Percentiles rank a stretch among this genome's conserved stretches.
These are phyloP conservation scores for Babesia divergens DNA, from an alignment of 169 alveolate species.

Conservation along the genomic window DNA sequence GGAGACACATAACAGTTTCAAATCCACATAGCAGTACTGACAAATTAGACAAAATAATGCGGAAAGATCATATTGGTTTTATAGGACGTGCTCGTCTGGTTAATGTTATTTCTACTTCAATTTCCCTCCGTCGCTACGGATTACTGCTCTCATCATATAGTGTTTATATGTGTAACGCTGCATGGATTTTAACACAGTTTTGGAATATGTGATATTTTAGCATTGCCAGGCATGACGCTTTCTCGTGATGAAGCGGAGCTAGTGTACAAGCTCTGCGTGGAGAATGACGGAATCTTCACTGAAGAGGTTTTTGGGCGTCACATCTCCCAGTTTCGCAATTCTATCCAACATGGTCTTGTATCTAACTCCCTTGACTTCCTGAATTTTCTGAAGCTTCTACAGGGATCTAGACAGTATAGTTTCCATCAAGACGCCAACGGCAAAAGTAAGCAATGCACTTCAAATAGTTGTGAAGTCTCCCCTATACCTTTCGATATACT, in stretches of 20 bases:
- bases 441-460: slow-evolving; percentile 1
- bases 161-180: background rate
- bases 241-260: slow-evolving; percentile 49
- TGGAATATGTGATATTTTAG: background rate
- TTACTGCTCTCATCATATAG: background rate
- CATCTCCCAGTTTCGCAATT: slow-evolving; percentile 45
- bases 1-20: slow-evolving; percentile 19
- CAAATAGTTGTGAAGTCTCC: background rate
- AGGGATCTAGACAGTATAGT: slow-evolving; percentile 42
- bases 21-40: slow-evolving; percentile 7
- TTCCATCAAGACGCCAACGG: slow-evolving; percentile 44
- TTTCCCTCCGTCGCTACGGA: background rate
- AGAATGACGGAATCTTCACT: slow-evolving; percentile 53
- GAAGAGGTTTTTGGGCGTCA: slow-evolving; percentile 52
- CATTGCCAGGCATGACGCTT: background rate
- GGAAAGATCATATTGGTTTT: background rate
- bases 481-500: background rate
- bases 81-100: background rate
- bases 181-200: background rate
- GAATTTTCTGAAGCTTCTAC: slow-evolving; percentile 40
- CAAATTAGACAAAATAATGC: background rate
- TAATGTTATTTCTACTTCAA: background rate
- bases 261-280: slow-evolving; percentile 55
- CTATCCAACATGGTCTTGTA: slow-evolving; percentile 41
- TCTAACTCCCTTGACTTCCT: slow-evolving; percentile 49